Base-by-base conservation (phyloP, 177 flowering plant genomes). In the Vitis hybrid region DNA sequence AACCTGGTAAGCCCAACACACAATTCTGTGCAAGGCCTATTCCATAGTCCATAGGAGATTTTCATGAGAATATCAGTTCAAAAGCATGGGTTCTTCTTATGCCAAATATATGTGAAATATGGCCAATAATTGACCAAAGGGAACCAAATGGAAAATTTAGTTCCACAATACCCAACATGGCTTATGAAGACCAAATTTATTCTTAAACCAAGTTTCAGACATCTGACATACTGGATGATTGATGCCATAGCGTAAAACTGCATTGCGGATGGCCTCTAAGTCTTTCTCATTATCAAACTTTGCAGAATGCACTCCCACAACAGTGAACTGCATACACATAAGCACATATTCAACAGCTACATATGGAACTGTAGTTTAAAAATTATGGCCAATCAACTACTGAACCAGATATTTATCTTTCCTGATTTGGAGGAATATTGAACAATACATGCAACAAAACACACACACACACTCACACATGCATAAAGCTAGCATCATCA, bases 231-330 rank as follows among this genome's bases (percentile, higher is more conserved):
- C 99, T 15, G 99, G 98, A 67, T 94, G 99, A 67, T 84, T 76
- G 73, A 94, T 85, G 65, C 80, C 80, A 85, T 94, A 94, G 64
- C 99, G 91, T 73, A 95, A 72, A 14, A 95, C 97, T 68, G 99
- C 99, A 86, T 83, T 93, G 49, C 92, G 94, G 64, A 95, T 95
- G 61, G 99, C 99, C 78, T 90, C 96, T 53, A 88, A 81, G 83
- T 95, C 99, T 79, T 90, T 95, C 84, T 95, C 99, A 75, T 93
- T 95, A 67, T 95, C 98, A 76, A 95, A 95, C 77, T 95, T 95
- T 30, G 99, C 99, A 65, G 99, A 95, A 79, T 95, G 99, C 55
- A 95, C 99, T 62, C 99, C 99, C 69, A 95, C 85, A 72, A 95
- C 98, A 58, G 83, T 80, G 71, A 95, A 90, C 99, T 95, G 90